Percentiles rank a stretch among this genome's conserved stretches.
Conservation (phyloP, 495 filamentous ascomycete genomes). For the Xylaria curta region DNA sequence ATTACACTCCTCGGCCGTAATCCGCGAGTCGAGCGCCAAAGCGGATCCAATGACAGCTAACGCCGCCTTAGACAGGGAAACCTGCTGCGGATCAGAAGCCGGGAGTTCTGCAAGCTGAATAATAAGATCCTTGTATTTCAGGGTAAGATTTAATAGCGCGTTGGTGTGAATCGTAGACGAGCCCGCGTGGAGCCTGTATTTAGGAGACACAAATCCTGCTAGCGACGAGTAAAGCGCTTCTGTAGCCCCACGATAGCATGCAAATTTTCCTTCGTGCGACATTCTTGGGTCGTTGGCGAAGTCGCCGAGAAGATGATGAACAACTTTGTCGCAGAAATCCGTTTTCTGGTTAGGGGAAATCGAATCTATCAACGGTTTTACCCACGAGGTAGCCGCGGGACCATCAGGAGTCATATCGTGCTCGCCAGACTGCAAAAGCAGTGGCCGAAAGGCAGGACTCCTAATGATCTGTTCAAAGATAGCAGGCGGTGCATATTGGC, state of each 20-base stretch:
- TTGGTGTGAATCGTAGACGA: constrained; percentile 60
- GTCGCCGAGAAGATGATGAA: constrained; percentile 70
- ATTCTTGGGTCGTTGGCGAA: constrained; percentile 59
- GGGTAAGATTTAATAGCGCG: constrained; percentile 55
- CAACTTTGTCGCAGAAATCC: constrained; percentile 72
- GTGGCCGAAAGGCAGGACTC: constrained; percentile 67
- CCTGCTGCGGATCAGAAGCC: constrained; percentile 42
- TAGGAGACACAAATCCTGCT: constrained; percentile 48
- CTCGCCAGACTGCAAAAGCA: constrained; percentile 63
- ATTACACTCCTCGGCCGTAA: constrained; percentile 72
- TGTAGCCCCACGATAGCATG: constrained; percentile 54
- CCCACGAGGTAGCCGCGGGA: constrained; percentile 69
- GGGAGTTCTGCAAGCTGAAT: constrained; percentile 48
- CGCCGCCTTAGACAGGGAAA: constrained; percentile 50
- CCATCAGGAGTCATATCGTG: constrained; percentile 61
- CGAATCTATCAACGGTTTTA: constrained; percentile 75
- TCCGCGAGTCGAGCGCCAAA: constrained; percentile 76
- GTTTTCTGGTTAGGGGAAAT: constrained; percentile 72
- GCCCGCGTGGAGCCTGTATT: constrained; percentile 49
- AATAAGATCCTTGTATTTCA: constrained; percentile 55
- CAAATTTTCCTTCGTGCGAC: constrained; percentile 46
- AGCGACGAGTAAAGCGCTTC: constrained; percentile 54
- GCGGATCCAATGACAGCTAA: constrained; percentile 73
- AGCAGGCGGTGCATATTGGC: constrained; percentile 72
- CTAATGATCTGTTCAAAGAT: constrained; percentile 79